A percentile compares a stretch with the other conserved stretches of the same genome.
phyloP scores from a whole-genome alignment of 2,329 filamentous ascomycete species.

The Microsporum canis region DNA sequence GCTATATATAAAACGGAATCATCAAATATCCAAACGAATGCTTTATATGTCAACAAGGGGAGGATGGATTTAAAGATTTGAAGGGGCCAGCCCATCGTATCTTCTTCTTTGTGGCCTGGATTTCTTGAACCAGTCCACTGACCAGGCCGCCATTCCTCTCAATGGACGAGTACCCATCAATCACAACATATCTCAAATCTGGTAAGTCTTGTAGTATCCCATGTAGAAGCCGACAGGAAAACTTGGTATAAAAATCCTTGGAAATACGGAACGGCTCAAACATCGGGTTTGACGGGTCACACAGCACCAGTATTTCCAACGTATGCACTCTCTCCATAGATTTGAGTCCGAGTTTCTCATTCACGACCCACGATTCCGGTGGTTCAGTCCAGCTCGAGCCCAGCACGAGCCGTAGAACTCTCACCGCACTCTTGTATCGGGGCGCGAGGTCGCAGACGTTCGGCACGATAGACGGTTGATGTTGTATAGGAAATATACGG shows the following conservation, averaged over 20 bases:
- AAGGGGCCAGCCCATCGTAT: constrained; percentile 3
- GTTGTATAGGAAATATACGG: not conserved
- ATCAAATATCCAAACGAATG: not conserved
- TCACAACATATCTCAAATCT: not conserved
- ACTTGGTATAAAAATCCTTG: constrained; percentile 3
- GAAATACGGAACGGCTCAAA: constrained; percentile 1
- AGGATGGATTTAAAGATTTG: not conserved
- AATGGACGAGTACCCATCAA: not conserved
- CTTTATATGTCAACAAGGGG: not conserved
- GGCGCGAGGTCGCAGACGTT: not conserved
- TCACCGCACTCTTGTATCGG: not conserved
- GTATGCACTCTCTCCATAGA: constrained; percentile 1
- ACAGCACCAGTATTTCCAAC: constrained; percentile 2
- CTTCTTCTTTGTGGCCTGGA: not conserved
- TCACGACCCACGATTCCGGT: constrained; percentile 2
- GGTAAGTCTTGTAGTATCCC: not conserved
- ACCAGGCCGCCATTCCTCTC: constrained; percentile 2
- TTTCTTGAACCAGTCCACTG: not conserved
- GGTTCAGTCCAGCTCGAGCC: constrained; percentile 2
- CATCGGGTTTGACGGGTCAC: constrained; percentile 1
- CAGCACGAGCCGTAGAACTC: constrained; percentile 2
- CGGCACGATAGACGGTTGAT: not conserved
- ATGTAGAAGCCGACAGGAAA: not conserved
- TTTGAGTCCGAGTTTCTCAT: constrained; percentile 1
- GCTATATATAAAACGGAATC: not conserved